Evolutionary conservation across 108 stramenopile genomes (phyloP), one percentile per base, ranked within the genome.

Genomic region (Skeletonema grethae): DNA sequence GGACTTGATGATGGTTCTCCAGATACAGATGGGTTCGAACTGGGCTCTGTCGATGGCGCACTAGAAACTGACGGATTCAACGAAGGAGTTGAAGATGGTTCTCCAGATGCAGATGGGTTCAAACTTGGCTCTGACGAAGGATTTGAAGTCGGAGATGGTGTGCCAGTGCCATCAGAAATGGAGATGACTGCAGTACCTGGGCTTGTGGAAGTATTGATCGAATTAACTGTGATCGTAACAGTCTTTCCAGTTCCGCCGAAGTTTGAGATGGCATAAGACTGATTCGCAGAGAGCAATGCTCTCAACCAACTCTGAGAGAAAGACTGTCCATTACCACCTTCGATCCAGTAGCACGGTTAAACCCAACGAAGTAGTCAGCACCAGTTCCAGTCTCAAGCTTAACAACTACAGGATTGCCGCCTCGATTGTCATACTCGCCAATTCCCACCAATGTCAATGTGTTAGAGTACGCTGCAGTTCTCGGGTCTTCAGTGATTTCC

Each of bases 361-460:
- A 74, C 8, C 55, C 67, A 11, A 74, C 20, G 30, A 74, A 74
- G 24, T 41, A 69, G 59, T 74, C 73, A 58, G 36, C 36, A 58
- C 24, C 34, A 61, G 16, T 16, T 15, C 73, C 73, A 25, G 67
- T 69, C 57, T 73, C 78, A 29, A 69, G 48, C 61, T 69, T 79
- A 32, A 73, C 25, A 10, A 29, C 25, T 16, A 79, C 62, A 32
- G 73, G 73, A 62, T 38, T 12, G 10, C 20, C 34, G 13, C 28
- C 39, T 13, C 63, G 39, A 43, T 28, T 55, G 50, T 15, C 15
- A 24, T 65, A 65, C 50, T 65, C 53, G 0, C 38, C 64, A 50
- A 65, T 12, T 4, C 64, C 64, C 7, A 56, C 53, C 25, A 65
- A 35, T 18, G 60, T 61, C 34, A 32, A 32, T 28, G 50, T 24